Conservation (phyloP, 1,284 basidiomycete species). For the Trametes polyzona region DNA sequence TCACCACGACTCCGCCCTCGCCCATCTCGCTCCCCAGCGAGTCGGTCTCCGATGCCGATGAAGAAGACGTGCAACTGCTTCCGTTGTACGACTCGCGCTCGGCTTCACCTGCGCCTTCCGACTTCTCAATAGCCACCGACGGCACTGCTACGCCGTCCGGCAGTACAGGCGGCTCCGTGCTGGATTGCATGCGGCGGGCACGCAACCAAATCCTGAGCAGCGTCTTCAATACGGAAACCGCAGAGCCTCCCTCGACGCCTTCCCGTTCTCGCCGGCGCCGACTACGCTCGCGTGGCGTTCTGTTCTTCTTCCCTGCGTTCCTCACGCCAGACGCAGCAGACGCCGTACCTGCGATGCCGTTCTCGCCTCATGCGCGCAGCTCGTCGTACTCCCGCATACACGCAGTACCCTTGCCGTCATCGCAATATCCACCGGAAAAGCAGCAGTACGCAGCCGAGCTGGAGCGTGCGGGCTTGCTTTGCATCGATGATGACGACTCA, state of each 20-base stretch:
- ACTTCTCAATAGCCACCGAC: slow-evolving; percentile 45
- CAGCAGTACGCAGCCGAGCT: slow-evolving; percentile 35
- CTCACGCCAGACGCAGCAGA: slow-evolving; percentile 59
- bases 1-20: slow-evolving; percentile 54
- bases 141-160: slow-evolving; percentile 24
- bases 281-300: slow-evolving; percentile 59
- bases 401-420: slow-evolving; percentile 11
- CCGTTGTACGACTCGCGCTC: slow-evolving; percentile 62
- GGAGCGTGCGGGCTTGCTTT: slow-evolving; percentile 26
- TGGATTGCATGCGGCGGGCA: slow-evolving; percentile 57
- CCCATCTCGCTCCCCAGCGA: slow-evolving; percentile 40
- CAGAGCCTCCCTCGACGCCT: slow-evolving; percentile 36
- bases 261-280: slow-evolving; percentile 51
- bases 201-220: slow-evolving; percentile 56
- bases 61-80: slow-evolving; percentile 58
- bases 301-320: slow-evolving; percentile 85
- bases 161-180: slow-evolving; percentile 22
- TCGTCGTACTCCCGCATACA: slow-evolving; percentile 30
- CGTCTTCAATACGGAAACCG: slow-evolving; percentile 43
- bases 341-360: slow-evolving; percentile 37
- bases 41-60: slow-evolving; percentile 54
- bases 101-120: slow-evolving; percentile 57
- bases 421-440: slow-evolving; percentile 42
- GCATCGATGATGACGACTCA: background rate
- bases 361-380: slow-evolving; percentile 35